Percentiles rank a stretch among this genome's conserved stretches.
Evolutionary conservation across 805 yeast species (phyloP).

Genomic region (Ogataea minuta): DNA sequence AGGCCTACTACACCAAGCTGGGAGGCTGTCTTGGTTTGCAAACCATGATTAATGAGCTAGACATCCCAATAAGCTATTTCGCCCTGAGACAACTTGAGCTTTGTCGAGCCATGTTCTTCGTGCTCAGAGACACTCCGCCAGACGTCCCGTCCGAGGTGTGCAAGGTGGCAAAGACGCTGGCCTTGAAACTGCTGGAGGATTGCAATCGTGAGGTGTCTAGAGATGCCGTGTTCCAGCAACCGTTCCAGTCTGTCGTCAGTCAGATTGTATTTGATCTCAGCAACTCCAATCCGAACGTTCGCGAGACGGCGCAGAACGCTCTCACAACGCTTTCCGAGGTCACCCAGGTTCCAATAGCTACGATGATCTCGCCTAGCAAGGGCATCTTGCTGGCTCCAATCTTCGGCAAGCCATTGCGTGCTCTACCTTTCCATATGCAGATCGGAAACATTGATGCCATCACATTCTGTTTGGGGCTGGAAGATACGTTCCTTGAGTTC

Average conservation of each 20-base stretch:
- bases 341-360: slow-evolving; percentile 65
- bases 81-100: slow-evolving; percentile 78
- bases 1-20: slow-evolving; percentile 76
- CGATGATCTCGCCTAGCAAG: slow-evolving; percentile 80
- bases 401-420: slow-evolving; percentile 94
- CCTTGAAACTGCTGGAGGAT: slow-evolving; percentile 57
- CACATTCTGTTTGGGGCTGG: slow-evolving; percentile 82
- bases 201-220: slow-evolving; percentile 65
- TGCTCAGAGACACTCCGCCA: slow-evolving; percentile 81
- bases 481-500: slow-evolving; percentile 76
- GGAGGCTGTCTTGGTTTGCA: slow-evolving; percentile 88
- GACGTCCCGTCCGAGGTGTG: slow-evolving; percentile 84
- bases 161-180: slow-evolving; percentile 64
- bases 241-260: slow-evolving; percentile 80
- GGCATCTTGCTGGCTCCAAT: slow-evolving; percentile 84
- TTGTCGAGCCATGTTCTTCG: slow-evolving; percentile 82
- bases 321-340: slow-evolving; percentile 66
- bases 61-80: slow-evolving; percentile 71
- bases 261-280: slow-evolving; percentile 90
- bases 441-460: slow-evolving; percentile 97
- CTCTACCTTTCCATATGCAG: slow-evolving; percentile 97
- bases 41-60: slow-evolving; percentile 65
- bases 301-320: slow-evolving; percentile 77
- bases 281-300: slow-evolving; percentile 78
- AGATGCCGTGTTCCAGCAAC: slow-evolving; percentile 63